Base-by-base conservation (phyloP, 768 basidiomycete genomes). In the Suillus americanus region DNA sequence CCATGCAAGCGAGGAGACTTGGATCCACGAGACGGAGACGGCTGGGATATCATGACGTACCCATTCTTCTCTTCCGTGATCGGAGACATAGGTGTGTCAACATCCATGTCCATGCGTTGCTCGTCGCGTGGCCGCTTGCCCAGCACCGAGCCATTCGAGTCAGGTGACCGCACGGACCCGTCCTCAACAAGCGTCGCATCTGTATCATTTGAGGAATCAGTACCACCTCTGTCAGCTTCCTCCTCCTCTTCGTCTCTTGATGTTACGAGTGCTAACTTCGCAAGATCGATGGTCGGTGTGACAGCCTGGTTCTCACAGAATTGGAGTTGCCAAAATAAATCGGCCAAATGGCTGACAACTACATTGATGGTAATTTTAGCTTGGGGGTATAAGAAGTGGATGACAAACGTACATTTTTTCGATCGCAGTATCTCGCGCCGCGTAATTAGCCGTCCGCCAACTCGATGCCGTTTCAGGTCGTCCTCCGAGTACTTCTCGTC, bases 151-250 rank as follows among this genome's bases (percentile, higher is more conserved):
- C 75, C 78, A 4, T 81, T 79, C 25, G 83, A 81, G 33, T 74
- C 74, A 48, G 71, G 62, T 14, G 75, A 33, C 79, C 80, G 50
- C 79, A 73, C 37, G 64, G 81, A 79, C 50, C 79, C 86, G 73
- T 93, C 92, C 64, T 95, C 93, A 59, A 95, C 93, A 38, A 95
- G 83, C 14, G 93, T 95, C 18, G 92, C 92, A 74, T 94, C 92
- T 1, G 92, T 93, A 71, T 94, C 92, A 67, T 93, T 91, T 25
- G 92, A 93, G 25, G 89, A 88, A 70, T 91, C 91, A 1, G 91
- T 92, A 62, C 86, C 87, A 62, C 87, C 83, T 67, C 85, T 85
- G 65, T 89, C 89, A 35, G 81, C 83, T 66, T 91, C 90, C 65
- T 91, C 92, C 66, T 93, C 92, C 75, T 93, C 91, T 74, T 96